phyloP scores from a whole-genome alignment of 2,329 filamentous ascomycete genomes.

The Fusarium sp. region DNA sequence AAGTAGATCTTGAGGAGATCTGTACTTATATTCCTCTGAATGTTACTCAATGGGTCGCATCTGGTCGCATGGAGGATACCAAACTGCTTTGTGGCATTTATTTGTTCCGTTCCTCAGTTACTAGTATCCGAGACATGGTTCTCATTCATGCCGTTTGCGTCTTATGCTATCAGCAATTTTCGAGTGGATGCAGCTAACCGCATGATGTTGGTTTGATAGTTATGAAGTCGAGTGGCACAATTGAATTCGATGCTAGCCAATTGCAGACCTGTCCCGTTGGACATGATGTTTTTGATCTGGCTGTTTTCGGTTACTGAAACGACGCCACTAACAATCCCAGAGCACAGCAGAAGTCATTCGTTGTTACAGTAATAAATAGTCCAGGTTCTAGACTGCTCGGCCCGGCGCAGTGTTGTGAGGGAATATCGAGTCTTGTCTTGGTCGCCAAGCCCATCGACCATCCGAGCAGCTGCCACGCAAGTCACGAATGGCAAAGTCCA shows the following conservation, averaged over 20 bases:
- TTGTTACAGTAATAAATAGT: background rate
- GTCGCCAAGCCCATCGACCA: background rate
- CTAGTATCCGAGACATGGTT: background rate
- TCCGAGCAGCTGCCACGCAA: background rate
- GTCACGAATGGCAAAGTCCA: background rate
- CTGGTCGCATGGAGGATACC: background rate
- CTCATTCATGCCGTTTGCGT: background rate
- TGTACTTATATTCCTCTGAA: background rate
- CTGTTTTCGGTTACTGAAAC: background rate
- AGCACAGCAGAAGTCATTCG: background rate
- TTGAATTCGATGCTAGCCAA: background rate
- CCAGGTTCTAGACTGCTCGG: too few species aligned
- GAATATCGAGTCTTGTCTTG: too few species aligned
- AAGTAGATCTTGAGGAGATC: too few species aligned
- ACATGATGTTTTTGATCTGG: too few species aligned
- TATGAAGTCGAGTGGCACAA: background rate
- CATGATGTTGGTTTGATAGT: fast-evolving
- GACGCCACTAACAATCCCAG: background rate
- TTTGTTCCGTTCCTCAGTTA: background rate
- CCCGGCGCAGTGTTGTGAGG: too few species aligned
- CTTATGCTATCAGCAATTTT: background rate
- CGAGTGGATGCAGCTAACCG: background rate
- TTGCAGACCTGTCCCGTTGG: background rate
- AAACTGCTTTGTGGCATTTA: too few species aligned
- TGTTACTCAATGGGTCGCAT: fast-evolving